A percentile compares a stretch with the other conserved stretches of the same genome.
These are phyloP conservation scores for Eimeria praecox DNA, from an alignment of 169 alveolate species.

Conservation along the genomic window DNA sequence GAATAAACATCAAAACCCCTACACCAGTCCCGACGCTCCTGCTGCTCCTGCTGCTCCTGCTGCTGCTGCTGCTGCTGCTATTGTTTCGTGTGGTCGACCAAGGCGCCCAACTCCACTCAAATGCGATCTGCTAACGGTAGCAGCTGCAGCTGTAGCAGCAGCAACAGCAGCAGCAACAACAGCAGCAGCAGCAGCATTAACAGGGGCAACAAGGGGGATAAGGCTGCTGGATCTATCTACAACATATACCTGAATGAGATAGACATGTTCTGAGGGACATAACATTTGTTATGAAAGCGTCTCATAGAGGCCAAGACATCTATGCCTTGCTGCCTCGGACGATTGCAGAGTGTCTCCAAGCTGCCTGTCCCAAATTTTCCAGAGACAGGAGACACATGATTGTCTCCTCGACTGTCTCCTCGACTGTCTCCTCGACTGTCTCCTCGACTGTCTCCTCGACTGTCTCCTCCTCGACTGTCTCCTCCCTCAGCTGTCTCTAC, in stretches of 20 bases:
- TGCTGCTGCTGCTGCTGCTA: no score
- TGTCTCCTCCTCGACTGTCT: not conserved
- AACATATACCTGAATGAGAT: slow-evolving; percentile 60
- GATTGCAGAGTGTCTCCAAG: slow-evolving; percentile 80
- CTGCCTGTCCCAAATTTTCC: slow-evolving; percentile 86
- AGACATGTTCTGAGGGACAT: slow-evolving; percentile 82
- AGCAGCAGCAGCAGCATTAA: not conserved
- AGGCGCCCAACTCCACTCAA: no score
- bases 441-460: not conserved
- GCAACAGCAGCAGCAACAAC: slow-evolving; percentile 29
- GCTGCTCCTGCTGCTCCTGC: not conserved
- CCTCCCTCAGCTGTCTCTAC: not conserved
- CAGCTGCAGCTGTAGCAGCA: slow-evolving; percentile 11
- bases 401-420: not conserved
- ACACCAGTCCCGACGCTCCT: not conserved
- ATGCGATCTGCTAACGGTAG: no score
- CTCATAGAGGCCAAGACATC: slow-evolving; percentile 81
- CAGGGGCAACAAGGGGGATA: not conserved
- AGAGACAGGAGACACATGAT: slow-evolving; percentile 4
- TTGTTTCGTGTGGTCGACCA: no score
- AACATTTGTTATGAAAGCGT: slow-evolving; percentile 83
- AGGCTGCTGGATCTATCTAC: not conserved
- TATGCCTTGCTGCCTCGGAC: slow-evolving; percentile 82
- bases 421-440: not conserved
- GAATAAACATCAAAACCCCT: not conserved